Evolutionary conservation across 169 alveolate genomes (phyloP), one percentile per base, ranked within the genome.

Genomic region (Plasmodium coatneyi): DNA sequence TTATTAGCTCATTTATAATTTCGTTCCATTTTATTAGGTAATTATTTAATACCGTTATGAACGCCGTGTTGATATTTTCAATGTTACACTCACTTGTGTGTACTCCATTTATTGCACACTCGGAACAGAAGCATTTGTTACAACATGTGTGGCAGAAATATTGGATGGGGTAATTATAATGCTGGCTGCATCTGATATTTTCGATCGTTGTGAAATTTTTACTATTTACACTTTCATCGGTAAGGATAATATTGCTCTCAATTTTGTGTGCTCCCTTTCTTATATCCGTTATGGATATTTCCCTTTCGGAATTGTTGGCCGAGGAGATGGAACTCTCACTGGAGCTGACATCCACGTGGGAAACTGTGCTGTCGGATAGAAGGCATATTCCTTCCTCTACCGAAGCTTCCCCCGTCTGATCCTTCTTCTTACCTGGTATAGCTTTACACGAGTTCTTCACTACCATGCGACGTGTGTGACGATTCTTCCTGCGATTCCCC

Each of bases 101-200:
- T 56, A 60, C 81, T 1, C 94, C 94, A 34, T 96, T 93, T 39
- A 96, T 84, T 6, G 97, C 97, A 80, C 97, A 96, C 66, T 96
- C 97, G 28, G 96, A 90, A 43, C 97, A 96, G 83, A 96, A 95
- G 76, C 97, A 96, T 43, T 90, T 92, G 39, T 56, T 71, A 82
- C 83, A 84, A 89, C 97, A 96, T 16, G 95, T 95, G 70, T 95
- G 96, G 71, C 97, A 96, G 83, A 91, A 96, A 91, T 96, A 96
- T 80, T 96, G 97, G 36, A 96, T 96, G n/a, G 97, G 97, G 74
- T 95, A 94, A 76, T 91, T 89, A 94, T 72, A 96, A 84, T 96
- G 97, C 66, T 96, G 95, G 19, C 95, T 95, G 66, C 97, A 96
- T 71, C 97, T 92, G 19, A 95, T 92, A 66, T 96, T 96, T 92